Conservation (phyloP, 495 filamentous ascomycete species). For the Neurospora sp. region DNA sequence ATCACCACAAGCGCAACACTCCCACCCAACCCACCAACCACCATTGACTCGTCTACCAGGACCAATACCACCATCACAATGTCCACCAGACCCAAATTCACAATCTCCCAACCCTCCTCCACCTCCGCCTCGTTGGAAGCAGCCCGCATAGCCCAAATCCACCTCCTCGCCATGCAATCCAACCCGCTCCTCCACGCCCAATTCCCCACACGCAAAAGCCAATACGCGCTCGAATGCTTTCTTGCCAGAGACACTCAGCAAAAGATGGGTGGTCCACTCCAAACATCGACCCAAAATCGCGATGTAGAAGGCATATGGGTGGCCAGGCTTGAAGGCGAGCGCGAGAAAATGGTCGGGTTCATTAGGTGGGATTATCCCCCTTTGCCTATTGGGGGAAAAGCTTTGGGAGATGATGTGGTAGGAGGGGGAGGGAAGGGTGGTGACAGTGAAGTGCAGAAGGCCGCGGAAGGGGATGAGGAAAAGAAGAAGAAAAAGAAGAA, state of each 20-base stretch:
- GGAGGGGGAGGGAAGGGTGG: too few species aligned
- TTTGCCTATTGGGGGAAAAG: background rate
- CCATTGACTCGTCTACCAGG: background rate
- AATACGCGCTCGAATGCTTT: conserved; percentile 11
- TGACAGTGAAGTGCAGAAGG: too few species aligned
- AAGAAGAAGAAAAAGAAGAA: conserved; percentile 13
- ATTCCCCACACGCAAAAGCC: conserved; percentile 27
- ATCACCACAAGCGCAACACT: background rate
- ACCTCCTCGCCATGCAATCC: conserved; percentile 31
- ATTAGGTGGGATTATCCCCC: conserved; percentile 29
- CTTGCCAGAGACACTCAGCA: conserved; percentile 13
- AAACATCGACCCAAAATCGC: background rate
- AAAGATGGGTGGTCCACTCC: background rate
- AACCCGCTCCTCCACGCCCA: conserved; percentile 33
- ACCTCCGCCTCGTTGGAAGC: conserved; percentile 15
- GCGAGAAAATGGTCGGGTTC: conserved; percentile 23
- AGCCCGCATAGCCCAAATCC: conserved; percentile 31
- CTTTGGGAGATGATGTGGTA: too few species aligned
- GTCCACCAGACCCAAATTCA: conserved; percentile 1
- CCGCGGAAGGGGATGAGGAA: conserved; percentile 5
- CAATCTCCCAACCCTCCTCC: conserved; percentile 1
- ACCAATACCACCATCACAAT: background rate
- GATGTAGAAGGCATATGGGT: background rate
- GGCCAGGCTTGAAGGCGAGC: conserved; percentile 6
- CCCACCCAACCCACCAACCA: background rate